A percentile compares a stretch with the other conserved stretches of the same genome.
Conservation (phyloP, 1,284 basidiomycete species). For the Cutaneotrichosporon sp. region DNA sequence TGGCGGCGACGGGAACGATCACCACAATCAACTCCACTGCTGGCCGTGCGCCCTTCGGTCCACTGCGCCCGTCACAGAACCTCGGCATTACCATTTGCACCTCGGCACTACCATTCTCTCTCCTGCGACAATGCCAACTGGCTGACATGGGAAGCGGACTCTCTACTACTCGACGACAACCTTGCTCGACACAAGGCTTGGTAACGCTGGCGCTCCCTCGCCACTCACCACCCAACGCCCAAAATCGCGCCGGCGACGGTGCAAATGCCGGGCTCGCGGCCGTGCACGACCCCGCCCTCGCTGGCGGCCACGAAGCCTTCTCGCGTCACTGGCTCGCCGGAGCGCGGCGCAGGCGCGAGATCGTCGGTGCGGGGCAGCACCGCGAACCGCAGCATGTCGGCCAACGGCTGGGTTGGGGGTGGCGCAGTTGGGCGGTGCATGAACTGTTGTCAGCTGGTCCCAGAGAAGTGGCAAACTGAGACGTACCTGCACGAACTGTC, state of each 20-base stretch:
- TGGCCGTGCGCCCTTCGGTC: too few relatives aligned
- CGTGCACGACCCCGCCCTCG: conserved; percentile 19
- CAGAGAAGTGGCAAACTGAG: too few relatives aligned
- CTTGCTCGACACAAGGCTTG: background rate
- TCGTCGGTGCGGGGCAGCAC: conserved; percentile 14
- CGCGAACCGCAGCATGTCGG: conserved; percentile 13
- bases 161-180: conserved; percentile 5
- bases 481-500: conserved; percentile 64
- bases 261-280: conserved; percentile 8
- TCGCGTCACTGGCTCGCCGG: conserved; percentile 4
- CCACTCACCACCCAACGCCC: conserved; percentile 6
- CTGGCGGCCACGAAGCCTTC: conserved; percentile 18
- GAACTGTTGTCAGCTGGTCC: conserved; percentile 16
- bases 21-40: background rate
- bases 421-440: conserved; percentile 12
- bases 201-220: background rate
- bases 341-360: background rate
- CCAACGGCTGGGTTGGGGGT: background rate
- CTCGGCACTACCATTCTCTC: too few relatives aligned
- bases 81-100: too few relatives aligned
- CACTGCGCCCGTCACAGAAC: too few relatives aligned
- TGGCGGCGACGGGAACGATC: background rate
- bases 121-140: too few relatives aligned
- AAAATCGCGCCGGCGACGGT: conserved; percentile 16
- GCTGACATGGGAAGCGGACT: too few relatives aligned